Base-by-base conservation (phyloP, 164 flowering plant genomes). In the Malania oleifera region DNA sequence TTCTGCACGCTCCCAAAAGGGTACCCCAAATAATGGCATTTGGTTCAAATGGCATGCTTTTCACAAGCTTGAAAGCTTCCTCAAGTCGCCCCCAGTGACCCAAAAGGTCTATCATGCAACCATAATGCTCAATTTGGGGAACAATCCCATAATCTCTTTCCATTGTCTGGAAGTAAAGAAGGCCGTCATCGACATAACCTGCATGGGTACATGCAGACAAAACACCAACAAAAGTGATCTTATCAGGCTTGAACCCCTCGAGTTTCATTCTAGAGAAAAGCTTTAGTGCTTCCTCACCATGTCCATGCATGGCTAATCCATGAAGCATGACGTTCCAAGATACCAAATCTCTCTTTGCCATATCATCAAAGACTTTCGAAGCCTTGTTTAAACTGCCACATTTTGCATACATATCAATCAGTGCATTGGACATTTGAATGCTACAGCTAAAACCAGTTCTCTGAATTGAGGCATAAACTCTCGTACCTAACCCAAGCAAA, bases 361-460 rank as follows among this genome's bases (percentile, higher is more conserved):
- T 81, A 56, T 65, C 69, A 34, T 79, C 54, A 44, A 89, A 89
- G 25, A 80, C 61, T 17, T 28, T 46, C 14, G 64, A 54, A 1
- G 96, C 96, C 57, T 55, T 62, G n/a, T 75, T 72, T 66, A 85
- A 48, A 45, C 59, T 64, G 11, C 93, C 96, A 59, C 96, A 89
- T 53, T 87, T 92, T 0, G 85, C 78, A 74, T 85, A 87, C 98
- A 87, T 87, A 72, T 87, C 95, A 63, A 89, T 40, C 67, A 92
- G 72, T 3, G 93, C 86, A 68, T 89, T 92, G 22, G 59, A 69
- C 47, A 84, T 84, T 20, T 31, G 52, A 49, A 66, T 60, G 31
- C 74, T 73, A 52, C 74, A 64, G 22, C 43, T 68, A 61, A 68
- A 63, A 22, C 75, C 60, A 49, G 51, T 61, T 63, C 77, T 71